Base-by-base conservation (phyloP, 2,329 filamentous ascomycete genomes). In the Calonectria honghensis region DNA sequence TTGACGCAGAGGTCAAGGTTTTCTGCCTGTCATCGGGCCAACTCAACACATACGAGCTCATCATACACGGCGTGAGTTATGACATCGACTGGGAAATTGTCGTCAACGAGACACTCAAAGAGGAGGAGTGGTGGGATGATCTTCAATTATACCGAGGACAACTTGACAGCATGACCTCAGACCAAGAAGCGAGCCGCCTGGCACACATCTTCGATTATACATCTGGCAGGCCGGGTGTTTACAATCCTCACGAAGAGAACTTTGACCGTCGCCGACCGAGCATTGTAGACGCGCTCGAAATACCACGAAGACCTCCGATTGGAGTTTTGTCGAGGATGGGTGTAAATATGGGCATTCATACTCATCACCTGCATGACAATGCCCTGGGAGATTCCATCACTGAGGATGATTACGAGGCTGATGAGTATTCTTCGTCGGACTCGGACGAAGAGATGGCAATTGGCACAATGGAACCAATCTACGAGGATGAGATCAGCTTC, bases 91-190 rank as follows among this genome's bases (percentile, higher is more conserved):
- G 89, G 4, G 88, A 92, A 54, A 87, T 89, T 20, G 86, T 91
- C 13, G 92, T 97, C 18, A 89, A 95, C 73, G 89, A 91, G 29
- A 89, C 92, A 6, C 85, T 98, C 18, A 90, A 90, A 77, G 90
- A 92, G 13, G 93, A 97, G 79, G 91, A 93, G 39, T 98, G 95
- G 95, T 98, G 95, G 95, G 89, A 93, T 64, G 93, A 96, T 52
- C 86, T 97, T 5, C 92, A 93, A 78, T 88, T 85, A 54, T 84
- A 90, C 14, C 86, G 91, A 35, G 88, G 88, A 48, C 82, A 84
- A 14, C 78, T 80, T 4, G 81, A 84, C 4, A 80, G 83, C 41
- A 83, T 86, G 81, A 85, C 85, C 11, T 82, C 83, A 2, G 86
- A 85, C 4, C 87, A 88, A 52, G 88, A 89, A 73, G 80, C 87